A percentile compares a stretch with the other conserved stretches of the same genome.
Evolutionary conservation across 768 basidiomycete species (phyloP).

Genomic region (Mycena haematopus): DNA sequence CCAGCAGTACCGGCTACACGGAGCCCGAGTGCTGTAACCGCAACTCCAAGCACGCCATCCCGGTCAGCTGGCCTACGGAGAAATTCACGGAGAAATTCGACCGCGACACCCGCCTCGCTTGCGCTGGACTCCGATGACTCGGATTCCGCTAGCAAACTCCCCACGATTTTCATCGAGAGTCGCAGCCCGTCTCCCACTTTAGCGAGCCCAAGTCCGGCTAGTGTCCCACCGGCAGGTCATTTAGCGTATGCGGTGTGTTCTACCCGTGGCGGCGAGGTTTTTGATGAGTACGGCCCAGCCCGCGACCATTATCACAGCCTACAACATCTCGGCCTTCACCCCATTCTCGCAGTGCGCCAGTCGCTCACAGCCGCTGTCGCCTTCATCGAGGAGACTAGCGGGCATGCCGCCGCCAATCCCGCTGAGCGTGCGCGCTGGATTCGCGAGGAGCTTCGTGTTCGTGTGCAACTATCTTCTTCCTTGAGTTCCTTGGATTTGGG

Average conservation of each 20-base stretch:
- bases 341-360: not conserved
- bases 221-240: not conserved
- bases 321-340: not conserved
- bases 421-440: not conserved
- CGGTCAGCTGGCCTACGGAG: too few species aligned
- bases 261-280: not conserved
- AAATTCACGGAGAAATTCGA: too few species aligned
- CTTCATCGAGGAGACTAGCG: not conserved
- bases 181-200: slow-evolving; percentile 2
- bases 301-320: not conserved
- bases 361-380: not conserved
- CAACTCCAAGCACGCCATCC: too few species aligned
- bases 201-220: not conserved
- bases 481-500: not conserved
- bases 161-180: not conserved
- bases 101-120: too few species aligned
- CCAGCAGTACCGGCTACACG: not conserved
- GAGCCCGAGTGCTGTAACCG: not conserved
- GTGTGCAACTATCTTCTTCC: too few species aligned
- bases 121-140: not conserved
- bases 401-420: rapidly evolving
- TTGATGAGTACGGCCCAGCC: not conserved
- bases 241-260: slow-evolving; percentile 1
- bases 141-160: too few species aligned
- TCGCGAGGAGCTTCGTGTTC: not conserved